Evolutionary conservation across 768 basidiomycete genomes (phyloP).

Genomic region (Dictyophora rubrovolvata): DNA sequence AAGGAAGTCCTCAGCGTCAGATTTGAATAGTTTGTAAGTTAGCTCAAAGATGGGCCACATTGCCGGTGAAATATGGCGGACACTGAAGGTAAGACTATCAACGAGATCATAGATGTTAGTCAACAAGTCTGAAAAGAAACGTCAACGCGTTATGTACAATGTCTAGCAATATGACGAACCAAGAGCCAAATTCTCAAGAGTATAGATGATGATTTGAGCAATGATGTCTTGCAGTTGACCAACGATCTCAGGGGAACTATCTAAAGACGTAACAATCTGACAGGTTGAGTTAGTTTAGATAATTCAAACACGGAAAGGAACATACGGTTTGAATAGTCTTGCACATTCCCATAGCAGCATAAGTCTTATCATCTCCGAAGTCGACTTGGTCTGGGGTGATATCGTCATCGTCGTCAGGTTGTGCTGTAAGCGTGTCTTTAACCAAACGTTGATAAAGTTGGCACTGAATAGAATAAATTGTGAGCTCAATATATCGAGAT

Average conservation of each 20-base stretch:
- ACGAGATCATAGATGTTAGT: constrained; percentile 83
- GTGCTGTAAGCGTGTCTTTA: constrained; percentile 46
- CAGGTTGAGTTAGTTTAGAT: not conserved
- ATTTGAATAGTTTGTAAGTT: constrained; percentile 75
- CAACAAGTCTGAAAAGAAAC: constrained; percentile 52
- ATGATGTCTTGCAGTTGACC: constrained; percentile 74
- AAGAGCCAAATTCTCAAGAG: constrained; percentile 65
- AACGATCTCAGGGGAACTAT: constrained; percentile 63
- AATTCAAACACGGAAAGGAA: not conserved
- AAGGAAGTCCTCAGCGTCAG: constrained; percentile 76
- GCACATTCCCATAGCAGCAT: constrained; percentile 77
- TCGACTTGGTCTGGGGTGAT: constrained; percentile 41
- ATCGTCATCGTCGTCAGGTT: constrained; percentile 38
- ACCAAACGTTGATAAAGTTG: constrained; percentile 76
- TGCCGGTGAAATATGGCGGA: constrained; percentile 59
- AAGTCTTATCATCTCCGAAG: constrained; percentile 76
- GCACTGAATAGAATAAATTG: constrained; percentile 38
- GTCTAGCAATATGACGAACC: constrained; percentile 34
- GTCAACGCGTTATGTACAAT: not conserved
- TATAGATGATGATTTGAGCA: constrained; percentile 66
- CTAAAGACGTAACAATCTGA: constrained; percentile 67
- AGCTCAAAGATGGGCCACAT: constrained; percentile 87
- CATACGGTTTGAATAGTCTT: constrained; percentile 72
- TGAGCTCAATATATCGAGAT: not conserved
- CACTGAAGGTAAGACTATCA: constrained; percentile 76